Conservation (phyloP, 2,329 filamentous ascomycete species). For the Phoma sp. region DNA sequence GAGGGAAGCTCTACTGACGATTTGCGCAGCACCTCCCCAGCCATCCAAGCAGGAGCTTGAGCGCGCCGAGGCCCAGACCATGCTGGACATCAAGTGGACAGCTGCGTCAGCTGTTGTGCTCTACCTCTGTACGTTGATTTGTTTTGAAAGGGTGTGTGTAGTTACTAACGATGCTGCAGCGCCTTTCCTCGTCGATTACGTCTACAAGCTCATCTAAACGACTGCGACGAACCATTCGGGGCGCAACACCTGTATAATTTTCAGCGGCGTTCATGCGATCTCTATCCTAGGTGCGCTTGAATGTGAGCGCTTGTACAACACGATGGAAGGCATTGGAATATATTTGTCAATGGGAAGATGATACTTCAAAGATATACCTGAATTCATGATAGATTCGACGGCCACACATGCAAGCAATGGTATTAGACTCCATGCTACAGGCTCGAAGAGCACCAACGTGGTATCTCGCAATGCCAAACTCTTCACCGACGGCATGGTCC, state of each 20-base stretch:
- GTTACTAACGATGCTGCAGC: slow-evolving; percentile 45
- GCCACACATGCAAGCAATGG: slow-evolving; percentile 1
- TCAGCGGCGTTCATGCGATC: slow-evolving; percentile 7
- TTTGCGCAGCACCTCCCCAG: slow-evolving; percentile 69
- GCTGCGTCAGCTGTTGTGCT: slow-evolving; percentile 70
- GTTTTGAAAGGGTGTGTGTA: no score
- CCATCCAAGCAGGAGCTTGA: slow-evolving; percentile 73
- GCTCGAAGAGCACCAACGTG: slow-evolving; percentile 7
- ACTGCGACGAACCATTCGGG: not conserved
- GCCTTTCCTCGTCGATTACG: slow-evolving; percentile 62
- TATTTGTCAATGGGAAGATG: not conserved
- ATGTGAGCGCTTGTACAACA: slow-evolving; percentile 16
- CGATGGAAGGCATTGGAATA: not conserved
- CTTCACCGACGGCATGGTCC: slow-evolving; percentile 23
- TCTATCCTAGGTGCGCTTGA: slow-evolving; percentile 12
- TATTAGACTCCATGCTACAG: slow-evolving; percentile 10
- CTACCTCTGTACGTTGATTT: slow-evolving; percentile 72
- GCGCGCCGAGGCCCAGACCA: slow-evolving; percentile 67
- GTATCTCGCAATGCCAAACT: slow-evolving; percentile 25
- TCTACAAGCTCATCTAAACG: slow-evolving; percentile 57
- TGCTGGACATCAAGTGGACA: slow-evolving; percentile 70
- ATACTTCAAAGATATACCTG: not conserved
- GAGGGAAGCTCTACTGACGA: not conserved
- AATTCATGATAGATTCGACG: not conserved
- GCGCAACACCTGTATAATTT: slow-evolving; percentile 3